Evolutionary conservation across 2,329 filamentous ascomycete species (phyloP), one percentile per base, ranked within the genome.

Genomic region (Ceratocystis papillata): DNA sequence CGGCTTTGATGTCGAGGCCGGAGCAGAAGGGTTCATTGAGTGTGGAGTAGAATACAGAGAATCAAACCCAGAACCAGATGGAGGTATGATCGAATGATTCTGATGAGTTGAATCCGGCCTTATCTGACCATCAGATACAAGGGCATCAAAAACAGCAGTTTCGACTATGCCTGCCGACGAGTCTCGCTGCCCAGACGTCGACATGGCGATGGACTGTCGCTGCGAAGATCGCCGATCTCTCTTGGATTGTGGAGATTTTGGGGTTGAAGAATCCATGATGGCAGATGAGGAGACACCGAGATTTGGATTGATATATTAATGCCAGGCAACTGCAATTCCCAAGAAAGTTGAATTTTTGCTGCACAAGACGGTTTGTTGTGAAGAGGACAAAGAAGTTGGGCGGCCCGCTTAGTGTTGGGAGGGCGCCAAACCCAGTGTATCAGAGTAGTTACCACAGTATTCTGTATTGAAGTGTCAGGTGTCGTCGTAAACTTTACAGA

Each of bases 111-210:
- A 30, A n/a, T 57, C 30, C 3, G 65, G 15, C 17, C 62, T 44
- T 50, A 45, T 62, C 20, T 59, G 62, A n/a, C 64, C 67, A 25
- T 68, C 67, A n/a, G 67, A 64, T 20, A 62, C 62, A n/a, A 68
- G 64, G 41, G 67, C 67, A 4, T 68, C 64, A 20, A 68, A 68
- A n/a, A 53, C 67, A 30, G 67, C 64, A 25, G 62, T 57, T 59
- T 66, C 64, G 17, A 28, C 53, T 8, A 62, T 25, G 5, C 17
- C 15, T 6, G 30, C 5, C 4, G 64, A 50, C 15, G 67, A 59
- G 33, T 66, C 64, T 7, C 25, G 67, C n/a, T 55, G 61, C 8
- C 37, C 15, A n/a, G 59, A 55, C 20, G 59, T 64, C 7, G 67
- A 63, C 25, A 66, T 57, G 53, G 37, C 33, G 48, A 45, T 46